A percentile compares a stretch with the other conserved stretches of the same genome.
Conservation (phyloP, 1,139 yeast species). For the Saccharomyces hybrid region DNA sequence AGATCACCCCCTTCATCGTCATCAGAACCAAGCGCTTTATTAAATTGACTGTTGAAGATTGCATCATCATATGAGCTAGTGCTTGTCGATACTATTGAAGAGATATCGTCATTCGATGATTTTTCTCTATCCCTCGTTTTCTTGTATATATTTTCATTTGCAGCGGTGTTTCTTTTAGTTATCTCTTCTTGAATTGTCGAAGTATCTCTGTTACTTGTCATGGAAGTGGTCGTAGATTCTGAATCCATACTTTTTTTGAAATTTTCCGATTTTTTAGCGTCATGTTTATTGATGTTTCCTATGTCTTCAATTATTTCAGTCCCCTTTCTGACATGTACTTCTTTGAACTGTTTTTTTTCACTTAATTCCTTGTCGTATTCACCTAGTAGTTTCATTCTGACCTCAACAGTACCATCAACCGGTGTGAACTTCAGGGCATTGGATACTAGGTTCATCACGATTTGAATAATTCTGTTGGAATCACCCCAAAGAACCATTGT, state of each 20-base stretch:
- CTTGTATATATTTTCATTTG: background rate
- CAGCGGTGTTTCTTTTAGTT: slow-evolving; percentile 14
- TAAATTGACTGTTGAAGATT: slow-evolving; percentile 46
- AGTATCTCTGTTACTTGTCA: slow-evolving; percentile 3
- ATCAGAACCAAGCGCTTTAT: slow-evolving; percentile 21
- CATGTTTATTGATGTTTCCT: background rate
- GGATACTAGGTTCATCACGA: slow-evolving; percentile 79
- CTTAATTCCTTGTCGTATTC: slow-evolving; percentile 54
- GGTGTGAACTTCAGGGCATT: slow-evolving; percentile 88
- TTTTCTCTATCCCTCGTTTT: background rate
- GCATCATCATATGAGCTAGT: slow-evolving; percentile 50
- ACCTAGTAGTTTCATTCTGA: slow-evolving; percentile 57
- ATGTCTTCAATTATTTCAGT: slow-evolving; percentile 11
- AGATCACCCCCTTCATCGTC: slow-evolving; percentile 17
- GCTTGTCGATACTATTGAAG: slow-evolving; percentile 40
- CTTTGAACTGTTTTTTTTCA: slow-evolving; percentile 28
- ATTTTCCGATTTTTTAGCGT: background rate
- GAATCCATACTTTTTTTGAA: background rate
- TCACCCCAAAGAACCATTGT: slow-evolving; percentile 72
- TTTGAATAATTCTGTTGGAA: slow-evolving; percentile 76
- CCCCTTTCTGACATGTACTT: slow-evolving; percentile 33
- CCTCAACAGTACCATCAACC: slow-evolving; percentile 70
- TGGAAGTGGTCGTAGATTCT: background rate
- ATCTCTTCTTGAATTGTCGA: slow-evolving; percentile 8
- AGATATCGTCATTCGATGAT: background rate